Conservation (phyloP, 164 flowering plant genomes). For the Nymphaea colorata region DNA sequence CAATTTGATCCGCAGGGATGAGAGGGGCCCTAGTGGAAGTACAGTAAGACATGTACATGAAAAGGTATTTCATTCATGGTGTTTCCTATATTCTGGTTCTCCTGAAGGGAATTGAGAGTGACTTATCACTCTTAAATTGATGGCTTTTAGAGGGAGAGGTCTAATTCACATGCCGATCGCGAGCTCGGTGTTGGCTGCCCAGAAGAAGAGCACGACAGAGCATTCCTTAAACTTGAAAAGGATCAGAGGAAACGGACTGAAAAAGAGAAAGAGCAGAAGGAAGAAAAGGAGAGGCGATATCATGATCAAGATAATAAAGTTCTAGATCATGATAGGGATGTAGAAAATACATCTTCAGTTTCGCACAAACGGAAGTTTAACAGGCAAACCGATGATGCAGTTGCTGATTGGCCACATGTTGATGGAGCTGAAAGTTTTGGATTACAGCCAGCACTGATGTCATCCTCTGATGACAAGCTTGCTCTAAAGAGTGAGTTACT, state of each 20-base stretch:
- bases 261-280: slow-evolving; percentile 28
- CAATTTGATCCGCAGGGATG: slow-evolving; percentile 20
- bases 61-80: slow-evolving; percentile 11
- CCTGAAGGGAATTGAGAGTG: too few relatives aligned
- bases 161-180: slow-evolving; percentile 32
- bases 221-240: slow-evolving; percentile 28
- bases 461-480: slow-evolving; percentile 42
- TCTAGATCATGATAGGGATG: slow-evolving; percentile 26
- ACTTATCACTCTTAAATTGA: too few relatives aligned
- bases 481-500: slow-evolving; percentile 38
- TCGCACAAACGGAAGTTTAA: slow-evolving; percentile 31
- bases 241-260: slow-evolving; percentile 49
- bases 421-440: slow-evolving; percentile 39
- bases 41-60: slow-evolving; percentile 28
- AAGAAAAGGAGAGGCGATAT: slow-evolving; percentile 33
- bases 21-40: slow-evolving; percentile 37
- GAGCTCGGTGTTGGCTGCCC: slow-evolving; percentile 45
- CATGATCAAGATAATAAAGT: slow-evolving; percentile 42
- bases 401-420: slow-evolving; percentile 35
- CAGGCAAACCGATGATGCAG: slow-evolving; percentile 35
- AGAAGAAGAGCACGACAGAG: slow-evolving; percentile 41
- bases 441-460: slow-evolving; percentile 13
- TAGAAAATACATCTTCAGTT: slow-evolving; percentile 19
- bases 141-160: slow-evolving; percentile 21
- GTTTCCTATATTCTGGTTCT: too few relatives aligned